Conservation (phyloP, 2,329 filamentous ascomycete genomes). For the Botrytis medusae region DNA sequence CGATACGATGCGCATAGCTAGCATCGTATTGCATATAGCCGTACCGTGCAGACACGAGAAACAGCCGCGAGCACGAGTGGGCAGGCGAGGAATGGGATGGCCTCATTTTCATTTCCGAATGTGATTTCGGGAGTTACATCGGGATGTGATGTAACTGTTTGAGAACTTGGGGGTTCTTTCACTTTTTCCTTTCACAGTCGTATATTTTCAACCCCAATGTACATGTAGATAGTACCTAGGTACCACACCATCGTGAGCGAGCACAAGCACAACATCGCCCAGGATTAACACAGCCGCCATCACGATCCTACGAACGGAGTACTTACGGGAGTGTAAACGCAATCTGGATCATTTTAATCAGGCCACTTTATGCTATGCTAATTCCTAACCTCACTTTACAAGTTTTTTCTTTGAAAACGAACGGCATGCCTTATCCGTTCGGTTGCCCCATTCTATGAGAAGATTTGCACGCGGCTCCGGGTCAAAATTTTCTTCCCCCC, state of each 20-base stretch:
- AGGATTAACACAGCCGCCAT: constrained; percentile 8
- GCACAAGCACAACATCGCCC: neutral
- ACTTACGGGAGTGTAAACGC: neutral
- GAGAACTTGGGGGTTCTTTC: neutral
- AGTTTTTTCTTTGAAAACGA: neutral
- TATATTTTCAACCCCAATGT: neutral
- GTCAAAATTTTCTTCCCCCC: neutral
- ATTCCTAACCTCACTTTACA: neutral
- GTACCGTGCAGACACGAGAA: constrained; percentile 6
- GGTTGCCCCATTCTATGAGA: neutral
- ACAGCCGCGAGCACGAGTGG: neutral
- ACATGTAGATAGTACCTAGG: neutral
- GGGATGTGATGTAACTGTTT: constrained; percentile 8
- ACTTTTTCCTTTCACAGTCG: neutral
- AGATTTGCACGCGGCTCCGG: neutral
- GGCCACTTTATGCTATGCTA: neutral
- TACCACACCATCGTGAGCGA: neutral
- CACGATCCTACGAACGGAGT: neutral
- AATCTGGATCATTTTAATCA: neutral
- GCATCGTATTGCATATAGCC: neutral
- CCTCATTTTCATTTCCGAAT: neutral
- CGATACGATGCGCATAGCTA: constrained; percentile 3
- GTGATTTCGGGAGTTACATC: neutral
- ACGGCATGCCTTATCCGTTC: neutral
- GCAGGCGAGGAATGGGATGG: neutral